phyloP scores from a whole-genome alignment of 305 asterid genomes.

The Fraxinus nigra region DNA sequence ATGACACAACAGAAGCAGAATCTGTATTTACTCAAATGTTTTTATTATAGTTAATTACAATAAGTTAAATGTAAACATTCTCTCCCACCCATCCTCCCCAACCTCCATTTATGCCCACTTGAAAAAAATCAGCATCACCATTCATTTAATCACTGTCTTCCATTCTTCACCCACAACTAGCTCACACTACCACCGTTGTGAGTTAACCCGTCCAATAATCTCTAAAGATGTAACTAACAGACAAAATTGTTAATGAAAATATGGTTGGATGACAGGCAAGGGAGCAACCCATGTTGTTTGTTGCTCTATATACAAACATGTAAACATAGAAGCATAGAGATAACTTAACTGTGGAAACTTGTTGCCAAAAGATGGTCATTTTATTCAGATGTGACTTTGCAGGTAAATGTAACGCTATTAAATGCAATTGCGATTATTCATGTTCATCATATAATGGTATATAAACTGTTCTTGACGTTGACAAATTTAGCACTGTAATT shows the following conservation, averaged over 20 bases:
- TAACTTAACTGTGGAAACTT: background rate
- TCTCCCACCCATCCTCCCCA: background rate
- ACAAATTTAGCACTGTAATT: background rate
- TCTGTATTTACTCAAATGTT: background rate
- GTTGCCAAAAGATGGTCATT: background rate
- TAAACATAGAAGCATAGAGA: background rate
- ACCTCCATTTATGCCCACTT: background rate
- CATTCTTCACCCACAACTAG: background rate
- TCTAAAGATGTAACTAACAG: background rate
- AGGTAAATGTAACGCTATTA: background rate
- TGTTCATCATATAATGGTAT: background rate
- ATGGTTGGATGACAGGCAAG: background rate
- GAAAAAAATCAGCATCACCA: background rate
- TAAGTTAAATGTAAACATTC: background rate
- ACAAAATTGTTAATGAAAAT: background rate
- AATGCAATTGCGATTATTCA: background rate
- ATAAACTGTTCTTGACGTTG: background rate
- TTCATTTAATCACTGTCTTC: background rate
- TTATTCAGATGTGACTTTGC: background rate
- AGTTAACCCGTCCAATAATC: conserved; percentile 3
- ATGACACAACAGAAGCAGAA: background rate
- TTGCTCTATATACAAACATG: background rate
- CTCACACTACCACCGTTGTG: background rate
- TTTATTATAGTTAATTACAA: background rate
- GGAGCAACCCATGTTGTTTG: background rate